These are phyloP conservation scores for Hippophae rhamnoides DNA, from an alignment of 306 rosid species.

Conservation along the genomic window DNA sequence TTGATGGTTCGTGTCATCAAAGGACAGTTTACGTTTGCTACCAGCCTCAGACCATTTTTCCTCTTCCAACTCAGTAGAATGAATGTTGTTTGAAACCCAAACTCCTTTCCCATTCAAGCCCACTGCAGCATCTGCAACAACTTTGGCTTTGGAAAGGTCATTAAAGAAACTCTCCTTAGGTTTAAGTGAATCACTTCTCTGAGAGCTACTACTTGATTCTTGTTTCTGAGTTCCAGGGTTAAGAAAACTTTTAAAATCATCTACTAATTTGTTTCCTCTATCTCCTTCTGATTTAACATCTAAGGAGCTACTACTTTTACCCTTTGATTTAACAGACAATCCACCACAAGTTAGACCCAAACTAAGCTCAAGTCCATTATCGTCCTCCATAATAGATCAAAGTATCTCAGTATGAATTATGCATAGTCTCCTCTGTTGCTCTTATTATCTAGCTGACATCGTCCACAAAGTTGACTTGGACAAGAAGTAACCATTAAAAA, in stretches of 20 bases:
- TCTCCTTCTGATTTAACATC: slow-evolving; percentile 49
- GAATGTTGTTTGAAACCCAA: slow-evolving; percentile 43
- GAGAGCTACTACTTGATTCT: slow-evolving; percentile 43
- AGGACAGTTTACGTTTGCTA: slow-evolving; percentile 54
- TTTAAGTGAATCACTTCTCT: slow-evolving; percentile 46
- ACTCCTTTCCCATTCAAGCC: slow-evolving; percentile 62
- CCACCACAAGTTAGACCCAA: slow-evolving; percentile 87
- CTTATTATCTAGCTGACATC: slow-evolving; percentile 10
- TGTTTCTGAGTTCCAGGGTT: slow-evolving; percentile 54
- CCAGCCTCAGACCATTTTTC: slow-evolving; percentile 47
- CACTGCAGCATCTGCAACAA: slow-evolving; percentile 45
- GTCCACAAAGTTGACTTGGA: slow-evolving; percentile 8
- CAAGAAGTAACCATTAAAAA: slow-evolving; percentile 12
- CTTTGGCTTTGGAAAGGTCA: slow-evolving; percentile 61
- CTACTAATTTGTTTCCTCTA: slow-evolving; percentile 60
- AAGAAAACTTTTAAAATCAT: slow-evolving; percentile 69
- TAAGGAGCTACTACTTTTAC: slow-evolving; percentile 60
- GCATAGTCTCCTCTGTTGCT: slow-evolving; percentile 15
- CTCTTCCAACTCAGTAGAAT: slow-evolving; percentile 50
- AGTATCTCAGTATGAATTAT: slow-evolving; percentile 16
- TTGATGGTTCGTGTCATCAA: slow-evolving; percentile 47
- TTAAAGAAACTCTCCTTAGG: slow-evolving; percentile 77
- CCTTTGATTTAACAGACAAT: slow-evolving; percentile 59
- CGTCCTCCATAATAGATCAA: slow-evolving; percentile 64
- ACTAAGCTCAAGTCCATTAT: slow-evolving; percentile 89